Percentiles rank a stretch among this genome's conserved stretches.
Conservation (phyloP, 371 early-diverging fungal genomes). For the Mortierella sp. region DNA sequence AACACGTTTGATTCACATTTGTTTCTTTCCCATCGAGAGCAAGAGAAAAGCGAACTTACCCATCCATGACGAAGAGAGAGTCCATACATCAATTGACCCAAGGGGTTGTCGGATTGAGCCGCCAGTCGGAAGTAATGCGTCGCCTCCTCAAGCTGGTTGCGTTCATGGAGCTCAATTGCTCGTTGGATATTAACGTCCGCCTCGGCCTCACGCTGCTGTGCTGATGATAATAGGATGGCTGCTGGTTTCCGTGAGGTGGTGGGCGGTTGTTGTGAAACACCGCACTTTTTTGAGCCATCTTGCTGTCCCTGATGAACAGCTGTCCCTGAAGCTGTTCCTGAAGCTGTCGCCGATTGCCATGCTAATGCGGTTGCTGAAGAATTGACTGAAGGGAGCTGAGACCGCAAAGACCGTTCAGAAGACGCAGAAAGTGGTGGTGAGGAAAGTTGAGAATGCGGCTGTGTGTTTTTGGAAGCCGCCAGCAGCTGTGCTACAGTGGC, state of each 20-base stretch:
- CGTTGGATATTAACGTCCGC: slow-evolving; percentile 65
- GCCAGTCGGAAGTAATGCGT: slow-evolving; percentile 84
- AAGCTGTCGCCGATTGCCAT: neutral
- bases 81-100: slow-evolving; percentile 90
- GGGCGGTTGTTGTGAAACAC: slow-evolving; percentile 9
- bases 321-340: neutral
- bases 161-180: slow-evolving; percentile 75
- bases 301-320: neutral
- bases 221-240: slow-evolving; percentile 22
- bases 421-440: neutral
- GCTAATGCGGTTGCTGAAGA: neutral
- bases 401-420: neutral
- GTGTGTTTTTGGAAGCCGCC: neutral
- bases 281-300: neutral
- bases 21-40: neutral
- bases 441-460: neutral
- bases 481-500: neutral
- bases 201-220: slow-evolving; percentile 47
- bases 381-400: neutral
- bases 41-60: slow-evolving; percentile 47
- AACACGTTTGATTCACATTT: too few relatives aligned
- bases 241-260: slow-evolving; percentile 29
- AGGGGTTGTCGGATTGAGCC: slow-evolving; percentile 78
- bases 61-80: slow-evolving; percentile 93
- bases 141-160: slow-evolving; percentile 81